Conservation (phyloP, 352 stramenopile species). For the Phytophthora pinifolia region DNA sequence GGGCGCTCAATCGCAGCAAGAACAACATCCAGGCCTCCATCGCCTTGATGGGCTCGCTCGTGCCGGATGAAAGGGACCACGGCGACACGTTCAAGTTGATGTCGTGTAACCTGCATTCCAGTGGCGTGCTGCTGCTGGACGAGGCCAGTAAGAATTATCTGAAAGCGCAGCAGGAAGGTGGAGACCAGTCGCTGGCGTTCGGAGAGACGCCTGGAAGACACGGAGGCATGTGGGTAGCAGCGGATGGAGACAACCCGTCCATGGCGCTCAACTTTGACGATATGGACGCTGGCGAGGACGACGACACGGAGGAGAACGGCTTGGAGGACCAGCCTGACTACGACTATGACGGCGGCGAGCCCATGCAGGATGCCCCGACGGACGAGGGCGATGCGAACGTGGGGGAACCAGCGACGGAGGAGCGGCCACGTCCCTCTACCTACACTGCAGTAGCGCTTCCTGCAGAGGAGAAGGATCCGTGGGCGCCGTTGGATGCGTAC, state of each 20-base stretch:
- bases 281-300: slow-evolving; percentile 35
- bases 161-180: slow-evolving; percentile 13
- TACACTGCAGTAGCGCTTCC: neutral
- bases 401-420: slow-evolving; percentile 1
- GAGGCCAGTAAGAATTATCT: slow-evolving; percentile 80
- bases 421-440: neutral
- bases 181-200: slow-evolving; percentile 21
- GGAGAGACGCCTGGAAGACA: slow-evolving; percentile 26
- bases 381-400: slow-evolving; percentile 8
- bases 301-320: slow-evolving; percentile 18
- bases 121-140: slow-evolving; percentile 75
- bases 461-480: slow-evolving; percentile 57
- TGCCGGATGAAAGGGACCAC: slow-evolving; percentile 74
- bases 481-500: slow-evolving; percentile 73
- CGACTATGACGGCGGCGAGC: slow-evolving; percentile 34
- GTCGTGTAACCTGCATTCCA: slow-evolving; percentile 74
- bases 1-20: slow-evolving; percentile 43
- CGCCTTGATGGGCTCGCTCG: slow-evolving; percentile 77
- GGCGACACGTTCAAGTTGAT: slow-evolving; percentile 86
- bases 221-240: slow-evolving; percentile 21
- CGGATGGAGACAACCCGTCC: slow-evolving; percentile 25
- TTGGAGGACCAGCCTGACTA: slow-evolving; percentile 37
- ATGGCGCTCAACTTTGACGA: slow-evolving; percentile 49
- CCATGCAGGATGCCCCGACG: slow-evolving; percentile 24
- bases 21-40: slow-evolving; percentile 81